Evolutionary conservation across 805 yeast species (phyloP).

Genomic region (Metschnikowia orientalis): DNA sequence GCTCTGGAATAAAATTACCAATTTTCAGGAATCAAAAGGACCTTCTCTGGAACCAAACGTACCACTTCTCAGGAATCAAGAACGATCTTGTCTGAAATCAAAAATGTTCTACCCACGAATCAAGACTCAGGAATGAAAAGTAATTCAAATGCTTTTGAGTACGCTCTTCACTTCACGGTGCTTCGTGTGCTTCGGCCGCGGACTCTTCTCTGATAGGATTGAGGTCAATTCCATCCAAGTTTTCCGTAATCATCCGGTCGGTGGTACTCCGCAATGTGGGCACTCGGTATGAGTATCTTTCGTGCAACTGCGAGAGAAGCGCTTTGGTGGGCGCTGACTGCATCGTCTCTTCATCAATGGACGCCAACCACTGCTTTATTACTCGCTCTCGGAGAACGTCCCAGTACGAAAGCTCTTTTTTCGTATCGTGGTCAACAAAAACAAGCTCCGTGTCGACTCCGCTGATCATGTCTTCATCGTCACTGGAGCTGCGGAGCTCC

Average conservation of each 20-base stretch:
- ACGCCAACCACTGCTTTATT: constrained; percentile 30
- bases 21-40: too few relatives aligned
- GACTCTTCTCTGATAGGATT: too few relatives aligned
- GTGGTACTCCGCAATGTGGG: constrained; percentile 11
- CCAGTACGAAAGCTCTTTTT: constrained; percentile 37
- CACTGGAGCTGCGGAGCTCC: constrained; percentile 46
- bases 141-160: too few relatives aligned
- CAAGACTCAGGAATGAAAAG: too few relatives aligned
- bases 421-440: constrained; percentile 56
- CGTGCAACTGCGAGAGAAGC: constrained; percentile 8
- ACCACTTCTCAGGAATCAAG: too few relatives aligned
- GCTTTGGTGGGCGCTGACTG: constrained; percentile 1
- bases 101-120: too few relatives aligned
- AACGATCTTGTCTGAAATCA: too few relatives aligned
- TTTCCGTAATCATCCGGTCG: constrained; percentile 30
- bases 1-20: too few relatives aligned
- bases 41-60: too few relatives aligned
- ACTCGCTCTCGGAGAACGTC: constrained; percentile 36
- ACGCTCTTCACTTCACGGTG: too few relatives aligned
- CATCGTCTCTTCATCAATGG: constrained; percentile 17
- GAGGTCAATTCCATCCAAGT: constrained; percentile 24
- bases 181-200: too few relatives aligned
- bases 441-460: constrained; percentile 73
- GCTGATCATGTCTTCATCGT: constrained; percentile 42
- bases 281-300: constrained; percentile 6